Evolutionary conservation across 2,329 filamentous ascomycete species (phyloP), one percentile per base, ranked within the genome.

Genomic region (Alternaria gaisen): DNA sequence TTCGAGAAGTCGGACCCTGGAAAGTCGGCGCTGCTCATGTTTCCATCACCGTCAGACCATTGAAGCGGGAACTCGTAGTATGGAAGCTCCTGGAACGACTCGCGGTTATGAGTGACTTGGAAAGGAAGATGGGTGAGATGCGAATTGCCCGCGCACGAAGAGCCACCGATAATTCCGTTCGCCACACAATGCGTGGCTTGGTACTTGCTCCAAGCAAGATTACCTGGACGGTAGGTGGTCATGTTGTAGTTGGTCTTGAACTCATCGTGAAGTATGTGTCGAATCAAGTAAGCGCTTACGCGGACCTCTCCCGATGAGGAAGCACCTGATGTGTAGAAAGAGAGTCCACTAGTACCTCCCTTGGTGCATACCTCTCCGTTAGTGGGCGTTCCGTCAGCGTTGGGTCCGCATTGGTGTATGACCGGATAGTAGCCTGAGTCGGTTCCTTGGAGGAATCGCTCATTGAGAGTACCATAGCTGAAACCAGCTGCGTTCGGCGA

Each of bases 201-300:
- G 28, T 60, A 60, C n/a, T 57, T 60, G 22, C 41, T 60, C 58
- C 58, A 60, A 3, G 58, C 53, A 57, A 60, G 58, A 10, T 60
- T 57, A 14, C 58, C 58, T 1, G 58, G 58, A 32, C 58, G 58
- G 2, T 60, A 60, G 40, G 46, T 47, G 4, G 58, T 60, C 40
- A 60, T 50, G 41, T 57, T 60, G 46, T 60, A 57, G 24, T 52
- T 52, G 10, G 58, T 60, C 32, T 60, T 57, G 46, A 52, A 60
- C 10, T 38, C 47, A 47, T 60, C 47, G 5, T 47, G 28, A 9
- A 60, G 53, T 41, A 60, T 41, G 22, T 60, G 38, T 30, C 58
- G 32, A 18, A 60, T 60, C n/a, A 60, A 20, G 16, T 41, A 60
- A 18, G 40, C 47, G 7, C 58, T 60, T 6, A 60, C 53, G 10